A percentile compares a stretch with the other conserved stretches of the same genome.
Conservation (phyloP, 2,329 filamentous ascomycete species). For the Didymosphaeria variabile region DNA sequence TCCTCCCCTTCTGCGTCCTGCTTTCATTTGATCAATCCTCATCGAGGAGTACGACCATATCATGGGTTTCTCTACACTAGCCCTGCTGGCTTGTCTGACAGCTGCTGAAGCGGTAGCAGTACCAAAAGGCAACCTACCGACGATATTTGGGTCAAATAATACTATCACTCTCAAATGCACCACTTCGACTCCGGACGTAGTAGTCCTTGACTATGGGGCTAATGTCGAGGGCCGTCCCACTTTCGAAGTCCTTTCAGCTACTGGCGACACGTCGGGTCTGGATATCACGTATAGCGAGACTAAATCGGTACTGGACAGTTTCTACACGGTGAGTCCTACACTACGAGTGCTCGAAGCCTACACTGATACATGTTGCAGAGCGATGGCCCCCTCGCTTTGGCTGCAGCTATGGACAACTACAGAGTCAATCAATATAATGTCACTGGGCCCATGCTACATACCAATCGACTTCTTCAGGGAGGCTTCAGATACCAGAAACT, state of each 20-base stretch:
- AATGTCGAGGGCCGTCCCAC: no score
- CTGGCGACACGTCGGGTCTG: conserved; percentile 21
- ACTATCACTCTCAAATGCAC: no score
- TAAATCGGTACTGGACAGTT: conserved; percentile 6
- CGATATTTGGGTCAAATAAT: no score
- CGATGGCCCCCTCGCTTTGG: conserved; percentile 45
- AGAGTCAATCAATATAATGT: conserved; percentile 49
- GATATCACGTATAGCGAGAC: conserved; percentile 20
- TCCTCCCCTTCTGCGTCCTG: no score
- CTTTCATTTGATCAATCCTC: no score
- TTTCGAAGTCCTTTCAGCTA: conserved; percentile 23
- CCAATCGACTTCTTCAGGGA: conserved; percentile 50
- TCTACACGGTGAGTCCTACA: conserved; percentile 11
- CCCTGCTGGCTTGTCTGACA: no score
- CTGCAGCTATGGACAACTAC: conserved; percentile 52
- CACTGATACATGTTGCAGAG: conserved; percentile 20
- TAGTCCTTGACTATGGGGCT: no score
- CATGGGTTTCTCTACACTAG: no score
- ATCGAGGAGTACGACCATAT: no score
- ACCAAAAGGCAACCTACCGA: no score
- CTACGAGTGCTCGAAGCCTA: neutral
- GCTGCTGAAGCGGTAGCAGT: no score
- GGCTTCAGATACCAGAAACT: conserved; percentile 51
- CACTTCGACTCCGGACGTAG: no score
- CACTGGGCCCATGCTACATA: conserved; percentile 27